These are phyloP conservation scores for Solanum neorickii DNA, from an alignment of 257 asterid genomes.

Conservation along the genomic window DNA sequence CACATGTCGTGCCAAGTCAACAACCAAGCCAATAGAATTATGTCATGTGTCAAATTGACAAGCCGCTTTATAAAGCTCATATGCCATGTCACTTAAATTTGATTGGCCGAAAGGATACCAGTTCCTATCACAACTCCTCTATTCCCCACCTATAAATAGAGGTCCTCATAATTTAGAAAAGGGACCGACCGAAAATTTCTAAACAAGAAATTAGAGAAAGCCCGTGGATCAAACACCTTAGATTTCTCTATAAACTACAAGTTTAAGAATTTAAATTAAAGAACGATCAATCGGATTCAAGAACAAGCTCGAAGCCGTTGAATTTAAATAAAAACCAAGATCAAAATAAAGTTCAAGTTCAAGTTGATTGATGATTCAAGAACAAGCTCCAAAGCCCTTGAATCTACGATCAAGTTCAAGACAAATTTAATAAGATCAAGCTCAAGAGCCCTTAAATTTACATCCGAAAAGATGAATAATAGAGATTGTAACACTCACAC, in stretches of 20 bases:
- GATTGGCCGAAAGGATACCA: neutral
- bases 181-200: too few species aligned
- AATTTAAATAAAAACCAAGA: neutral
- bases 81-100: neutral
- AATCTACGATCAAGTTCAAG: neutral
- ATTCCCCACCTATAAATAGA: too few species aligned
- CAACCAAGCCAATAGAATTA: neutral
- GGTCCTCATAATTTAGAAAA: neutral
- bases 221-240: neutral
- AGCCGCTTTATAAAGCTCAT: neutral
- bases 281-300: neutral
- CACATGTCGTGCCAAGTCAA: neutral
- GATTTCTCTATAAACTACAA: neutral
- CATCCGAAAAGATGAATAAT: neutral
- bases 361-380: neutral
- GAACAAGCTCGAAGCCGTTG: neutral
- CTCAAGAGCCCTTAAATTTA: neutral
- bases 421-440: neutral
- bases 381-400: neutral
- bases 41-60: neutral
- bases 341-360: neutral
- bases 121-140: neutral
- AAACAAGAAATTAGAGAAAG: too few species aligned
- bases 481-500: neutral
- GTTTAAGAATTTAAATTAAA: neutral